Evolutionary conservation across 2,329 filamentous ascomycete species (phyloP).

Genomic region (Penicillium brevicompactum): DNA sequence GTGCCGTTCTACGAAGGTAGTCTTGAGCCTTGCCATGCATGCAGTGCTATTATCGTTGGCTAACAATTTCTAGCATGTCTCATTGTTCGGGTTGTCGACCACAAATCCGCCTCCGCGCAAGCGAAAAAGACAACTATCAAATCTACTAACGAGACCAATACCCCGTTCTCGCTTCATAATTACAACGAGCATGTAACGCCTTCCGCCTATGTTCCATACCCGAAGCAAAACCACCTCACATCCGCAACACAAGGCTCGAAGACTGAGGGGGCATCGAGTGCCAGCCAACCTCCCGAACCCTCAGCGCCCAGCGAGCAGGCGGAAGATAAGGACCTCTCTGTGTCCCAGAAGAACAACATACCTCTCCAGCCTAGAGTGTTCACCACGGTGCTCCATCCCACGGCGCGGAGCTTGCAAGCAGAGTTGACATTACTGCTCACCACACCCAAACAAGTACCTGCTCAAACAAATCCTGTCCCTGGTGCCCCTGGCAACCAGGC

Average conservation of each 20-base stretch:
- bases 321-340: conserved; percentile 42
- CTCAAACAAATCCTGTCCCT: conserved; percentile 41
- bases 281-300: conserved; percentile 23
- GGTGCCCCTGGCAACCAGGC: conserved; percentile 69
- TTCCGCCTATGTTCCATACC: conserved; percentile 79
- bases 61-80: conserved; percentile 63
- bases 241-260: conserved; percentile 32
- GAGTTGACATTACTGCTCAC: conserved; percentile 77
- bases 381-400: conserved; percentile 84
- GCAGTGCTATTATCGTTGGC: conserved; percentile 3
- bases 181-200: conserved; percentile 88
- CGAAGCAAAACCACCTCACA: conserved; percentile 46
- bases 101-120: conserved; percentile 68
- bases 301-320: conserved; percentile 32
- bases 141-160: conserved; percentile 62
- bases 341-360: conserved; percentile 50
- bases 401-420: conserved; percentile 70
- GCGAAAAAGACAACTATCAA: conserved; percentile 56
- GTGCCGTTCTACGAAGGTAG: conserved; percentile 86
- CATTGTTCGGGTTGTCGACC: conserved; percentile 91
- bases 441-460: conserved; percentile 61
- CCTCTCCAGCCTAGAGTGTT: conserved; percentile 61
- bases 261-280: conserved; percentile 18
- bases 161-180: conserved; percentile 86
- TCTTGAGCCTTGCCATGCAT: not conserved